A percentile compares a stretch with the other conserved stretches of the same genome.
phyloP scores from a whole-genome alignment of 2,329 filamentous ascomycete genomes.

The Phoma sp. region DNA sequence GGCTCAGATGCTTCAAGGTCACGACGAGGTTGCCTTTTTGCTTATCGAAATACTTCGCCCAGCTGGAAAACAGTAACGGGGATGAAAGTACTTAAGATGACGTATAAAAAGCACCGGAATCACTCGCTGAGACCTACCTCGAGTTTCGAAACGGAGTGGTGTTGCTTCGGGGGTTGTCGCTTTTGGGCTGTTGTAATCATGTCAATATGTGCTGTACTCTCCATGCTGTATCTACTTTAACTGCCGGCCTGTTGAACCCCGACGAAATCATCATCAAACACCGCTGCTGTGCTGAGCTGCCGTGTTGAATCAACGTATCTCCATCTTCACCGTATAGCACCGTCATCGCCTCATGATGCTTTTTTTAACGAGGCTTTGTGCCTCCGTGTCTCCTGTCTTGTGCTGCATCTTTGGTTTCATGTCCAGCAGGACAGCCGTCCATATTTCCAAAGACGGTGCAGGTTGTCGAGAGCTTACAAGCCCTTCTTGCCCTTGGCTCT shows the following conservation, averaged over 20 bases:
- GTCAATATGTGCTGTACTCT: constrained; percentile 17
- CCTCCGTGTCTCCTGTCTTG: neutral
- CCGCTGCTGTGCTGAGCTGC: constrained; percentile 20
- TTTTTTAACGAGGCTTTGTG: neutral
- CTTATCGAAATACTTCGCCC: too few relatives aligned
- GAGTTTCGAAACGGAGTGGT: constrained; percentile 1
- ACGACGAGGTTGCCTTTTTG: too few relatives aligned
- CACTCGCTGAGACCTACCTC: neutral
- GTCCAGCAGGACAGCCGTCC: neutral
- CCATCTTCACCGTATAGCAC: neutral
- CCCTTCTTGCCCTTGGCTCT: constrained; percentile 50
- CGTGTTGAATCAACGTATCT: constrained; percentile 18
- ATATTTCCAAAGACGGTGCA: neutral
- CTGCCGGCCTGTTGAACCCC: constrained; percentile 23
- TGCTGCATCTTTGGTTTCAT: neutral
- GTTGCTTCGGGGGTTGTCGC: constrained; percentile 24
- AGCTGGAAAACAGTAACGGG: neutral
- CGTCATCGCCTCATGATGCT: neutral
- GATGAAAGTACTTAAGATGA: neutral
- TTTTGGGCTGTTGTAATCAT: constrained; percentile 14
- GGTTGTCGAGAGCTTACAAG: constrained; percentile 8
- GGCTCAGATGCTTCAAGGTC: too few relatives aligned
- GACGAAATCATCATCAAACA: constrained; percentile 11
- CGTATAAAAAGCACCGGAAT: neutral
- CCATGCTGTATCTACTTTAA: constrained; percentile 19